Conservation (phyloP, 371 early-diverging fungal genomes). For the Mycotypha africana region DNA sequence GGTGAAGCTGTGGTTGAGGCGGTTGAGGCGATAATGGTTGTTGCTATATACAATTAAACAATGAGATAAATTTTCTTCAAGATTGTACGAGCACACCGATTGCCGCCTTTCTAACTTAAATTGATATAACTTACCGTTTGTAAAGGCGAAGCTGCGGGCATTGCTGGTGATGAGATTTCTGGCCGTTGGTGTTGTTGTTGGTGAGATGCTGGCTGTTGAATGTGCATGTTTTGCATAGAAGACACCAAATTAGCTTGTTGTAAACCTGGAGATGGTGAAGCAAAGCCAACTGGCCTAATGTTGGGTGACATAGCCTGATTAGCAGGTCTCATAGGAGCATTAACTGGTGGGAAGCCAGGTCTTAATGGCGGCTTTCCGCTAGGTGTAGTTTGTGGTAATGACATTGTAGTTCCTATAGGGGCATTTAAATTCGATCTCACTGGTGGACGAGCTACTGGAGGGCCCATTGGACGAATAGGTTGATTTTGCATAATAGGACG, state of each 20-base stretch:
- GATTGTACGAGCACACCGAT: neutral
- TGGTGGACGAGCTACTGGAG: conserved; percentile 4
- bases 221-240: conserved; percentile 32
- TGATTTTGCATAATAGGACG: conserved; percentile 10
- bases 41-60: neutral
- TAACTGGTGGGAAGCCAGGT: neutral
- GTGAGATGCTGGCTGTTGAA: conserved; percentile 10
- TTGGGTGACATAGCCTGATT: neutral
- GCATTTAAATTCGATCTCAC: neutral
- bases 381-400: neutral
- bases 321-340: conserved; percentile 1
- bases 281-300: neutral
- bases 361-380: neutral
- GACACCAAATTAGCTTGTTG: conserved; percentile 10
- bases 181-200: too few species aligned
- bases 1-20: neutral
- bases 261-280: conserved; percentile 6
- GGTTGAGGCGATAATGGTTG: neutral
- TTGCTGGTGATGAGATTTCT: too few species aligned
- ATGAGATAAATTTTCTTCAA: too few species aligned
- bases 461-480: conserved; percentile 3
- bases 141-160: too few species aligned
- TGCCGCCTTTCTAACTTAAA: neutral
- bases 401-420: neutral
- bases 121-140: conserved; percentile 5